Evolutionary conservation across 116 monocot species (phyloP).

Genomic region (Phalaenopsis hybrid): DNA sequence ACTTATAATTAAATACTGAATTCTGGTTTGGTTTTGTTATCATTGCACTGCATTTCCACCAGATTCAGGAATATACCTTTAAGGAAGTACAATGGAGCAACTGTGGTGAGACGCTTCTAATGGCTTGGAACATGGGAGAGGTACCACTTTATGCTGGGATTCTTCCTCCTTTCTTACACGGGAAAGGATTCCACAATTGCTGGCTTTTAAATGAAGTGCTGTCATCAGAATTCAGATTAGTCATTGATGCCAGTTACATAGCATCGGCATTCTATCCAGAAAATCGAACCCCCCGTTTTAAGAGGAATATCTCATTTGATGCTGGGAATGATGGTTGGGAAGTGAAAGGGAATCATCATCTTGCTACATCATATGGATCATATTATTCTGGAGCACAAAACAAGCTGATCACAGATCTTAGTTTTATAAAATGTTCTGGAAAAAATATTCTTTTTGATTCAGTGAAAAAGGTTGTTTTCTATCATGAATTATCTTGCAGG

Average conservation of each 20-base stretch:
- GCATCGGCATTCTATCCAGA: conserved; percentile 47
- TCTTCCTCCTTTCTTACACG: conserved; percentile 70
- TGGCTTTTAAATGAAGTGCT: conserved; percentile 76
- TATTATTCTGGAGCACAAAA: conserved; percentile 27
- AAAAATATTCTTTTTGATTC: conserved; percentile 33
- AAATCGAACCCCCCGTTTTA: conserved; percentile 11
- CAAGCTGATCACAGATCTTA: conserved; percentile 7
- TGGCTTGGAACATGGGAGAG: conserved; percentile 70
- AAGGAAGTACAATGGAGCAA: conserved; percentile 19
- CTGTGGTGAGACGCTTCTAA: conserved; percentile 39
- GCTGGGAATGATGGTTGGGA: conserved; percentile 36
- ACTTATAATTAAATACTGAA: background rate
- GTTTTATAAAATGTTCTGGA: conserved; percentile 37
- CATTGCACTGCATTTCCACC: conserved; percentile 14
- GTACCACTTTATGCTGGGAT: conserved; percentile 46
- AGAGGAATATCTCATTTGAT: background rate
- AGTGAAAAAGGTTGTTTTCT: conserved; percentile 17
- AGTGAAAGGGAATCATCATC: conserved; percentile 42
- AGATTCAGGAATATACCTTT: conserved; percentile 50
- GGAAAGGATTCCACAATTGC: conserved; percentile 54
- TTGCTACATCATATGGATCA: conserved; percentile 69
- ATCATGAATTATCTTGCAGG: conserved; percentile 4
- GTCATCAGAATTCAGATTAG: conserved; percentile 49
- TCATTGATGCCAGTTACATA: conserved; percentile 55
- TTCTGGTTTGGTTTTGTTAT: background rate